A percentile compares a stretch with the other conserved stretches of the same genome.
Conservation (phyloP, 192 early-diverging fungal species). For the Irineochytrium annulatum region DNA sequence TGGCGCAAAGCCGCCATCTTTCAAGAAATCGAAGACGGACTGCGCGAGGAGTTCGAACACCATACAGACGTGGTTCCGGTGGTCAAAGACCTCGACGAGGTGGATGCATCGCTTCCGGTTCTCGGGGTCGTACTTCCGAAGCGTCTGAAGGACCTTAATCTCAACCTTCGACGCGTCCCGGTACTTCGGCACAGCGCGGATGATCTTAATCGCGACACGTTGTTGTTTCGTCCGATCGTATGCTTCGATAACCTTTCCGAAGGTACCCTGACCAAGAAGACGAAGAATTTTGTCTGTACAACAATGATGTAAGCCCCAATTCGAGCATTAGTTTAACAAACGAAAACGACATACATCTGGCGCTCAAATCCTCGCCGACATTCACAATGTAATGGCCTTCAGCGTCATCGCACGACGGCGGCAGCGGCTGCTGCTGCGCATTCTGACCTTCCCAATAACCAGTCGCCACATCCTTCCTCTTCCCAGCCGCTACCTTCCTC, state of each 20-base stretch:
- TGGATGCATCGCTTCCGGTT: slow-evolving; percentile 87
- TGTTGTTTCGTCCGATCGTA: slow-evolving; percentile 51
- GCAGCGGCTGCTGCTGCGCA: neutral
- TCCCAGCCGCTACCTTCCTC: neutral
- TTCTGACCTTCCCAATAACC: neutral
- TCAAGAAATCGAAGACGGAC: slow-evolving; percentile 94
- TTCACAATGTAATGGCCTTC: slow-evolving; percentile 91
- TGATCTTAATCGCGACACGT: slow-evolving; percentile 83
- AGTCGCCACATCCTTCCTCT: neutral
- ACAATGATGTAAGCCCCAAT: neutral
- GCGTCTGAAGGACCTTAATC: slow-evolving; percentile 75
- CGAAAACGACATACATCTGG: slow-evolving; percentile 59
- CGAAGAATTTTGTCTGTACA: slow-evolving; percentile 72
- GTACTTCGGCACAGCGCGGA: slow-evolving; percentile 91
- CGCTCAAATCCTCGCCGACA: slow-evolving; percentile 65
- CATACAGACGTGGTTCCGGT: slow-evolving; percentile 95
- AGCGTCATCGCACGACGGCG: slow-evolving; percentile 70
- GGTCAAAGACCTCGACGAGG: slow-evolving; percentile 77
- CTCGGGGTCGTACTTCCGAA: slow-evolving; percentile 75
- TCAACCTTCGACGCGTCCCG: slow-evolving; percentile 87
- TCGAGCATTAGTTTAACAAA: neutral
- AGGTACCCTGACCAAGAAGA: slow-evolving; percentile 93
- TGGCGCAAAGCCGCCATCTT: slow-evolving; percentile 83
- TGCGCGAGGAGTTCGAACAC: slow-evolving; percentile 88
- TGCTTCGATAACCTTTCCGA: slow-evolving; percentile 94